Conservation (phyloP, 176 grass and related monocot species). For the Olyra latifolia region DNA sequence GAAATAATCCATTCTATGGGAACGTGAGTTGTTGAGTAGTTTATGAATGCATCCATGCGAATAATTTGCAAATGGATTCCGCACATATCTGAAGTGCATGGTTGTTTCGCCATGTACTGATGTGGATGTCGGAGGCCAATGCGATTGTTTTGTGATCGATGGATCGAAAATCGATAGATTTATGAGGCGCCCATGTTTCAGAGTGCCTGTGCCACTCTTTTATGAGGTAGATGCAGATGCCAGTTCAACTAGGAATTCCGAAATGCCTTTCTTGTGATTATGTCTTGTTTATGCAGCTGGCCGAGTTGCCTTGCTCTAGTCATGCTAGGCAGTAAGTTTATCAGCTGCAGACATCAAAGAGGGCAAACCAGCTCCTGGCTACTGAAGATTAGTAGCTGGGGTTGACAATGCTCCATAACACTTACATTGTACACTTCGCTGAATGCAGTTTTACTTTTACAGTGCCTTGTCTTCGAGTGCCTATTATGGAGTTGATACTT, state of each 20-base stretch:
- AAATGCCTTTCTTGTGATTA: neutral
- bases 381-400: slow-evolving; percentile 11
- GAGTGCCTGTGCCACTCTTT: too few species aligned
- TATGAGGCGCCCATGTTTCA: neutral
- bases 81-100: too few species aligned
- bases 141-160: neutral
- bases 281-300: slow-evolving; percentile 24
- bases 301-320: slow-evolving; percentile 29
- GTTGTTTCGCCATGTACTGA: too few species aligned
- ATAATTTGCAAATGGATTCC: too few species aligned
- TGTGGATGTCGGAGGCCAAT: too few species aligned
- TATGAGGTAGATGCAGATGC: neutral
- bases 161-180: neutral
- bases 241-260: neutral
- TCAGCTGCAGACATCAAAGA: slow-evolving; percentile 30
- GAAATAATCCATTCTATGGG: too few species aligned
- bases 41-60: too few species aligned
- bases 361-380: slow-evolving; percentile 17
- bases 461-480: neutral
- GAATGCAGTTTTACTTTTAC: neutral
- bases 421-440: neutral
- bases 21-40: too few species aligned
- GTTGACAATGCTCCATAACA: slow-evolving; percentile 21
- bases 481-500: neutral
- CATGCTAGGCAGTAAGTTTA: slow-evolving; percentile 23